Conservation (phyloP, 495 filamentous ascomycete species). For the Lepraria neglecta region DNA sequence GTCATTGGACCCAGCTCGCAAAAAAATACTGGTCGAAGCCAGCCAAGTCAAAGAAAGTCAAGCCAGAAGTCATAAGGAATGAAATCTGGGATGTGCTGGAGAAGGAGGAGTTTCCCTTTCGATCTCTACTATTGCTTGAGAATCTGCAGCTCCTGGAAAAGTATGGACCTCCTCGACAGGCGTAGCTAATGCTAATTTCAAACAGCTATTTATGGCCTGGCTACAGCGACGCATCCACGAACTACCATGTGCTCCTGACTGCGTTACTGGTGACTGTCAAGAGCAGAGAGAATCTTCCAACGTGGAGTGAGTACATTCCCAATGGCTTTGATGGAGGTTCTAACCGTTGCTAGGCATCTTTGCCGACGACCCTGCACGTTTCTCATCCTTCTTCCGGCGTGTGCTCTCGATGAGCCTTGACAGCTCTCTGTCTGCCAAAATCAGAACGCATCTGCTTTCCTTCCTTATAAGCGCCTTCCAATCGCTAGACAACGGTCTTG, state of each 20-base stretch:
- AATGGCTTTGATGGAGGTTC: neutral
- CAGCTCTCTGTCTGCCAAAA: constrained; percentile 56
- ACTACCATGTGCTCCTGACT: constrained; percentile 83
- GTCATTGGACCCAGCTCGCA: constrained; percentile 74
- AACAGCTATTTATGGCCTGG: constrained; percentile 86
- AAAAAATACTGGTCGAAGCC: constrained; percentile 75
- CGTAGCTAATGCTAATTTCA: neutral
- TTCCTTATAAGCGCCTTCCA: constrained; percentile 91
- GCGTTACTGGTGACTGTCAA: constrained; percentile 82
- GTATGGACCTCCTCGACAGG: constrained; percentile 37
- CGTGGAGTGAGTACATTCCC: constrained; percentile 61
- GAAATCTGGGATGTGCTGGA: constrained; percentile 91
- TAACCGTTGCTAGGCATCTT: constrained; percentile 54
- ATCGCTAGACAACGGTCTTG: constrained; percentile 80
- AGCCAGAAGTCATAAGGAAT: constrained; percentile 75
- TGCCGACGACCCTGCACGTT: constrained; percentile 67
- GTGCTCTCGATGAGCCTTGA: constrained; percentile 86
- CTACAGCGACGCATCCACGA: constrained; percentile 80
- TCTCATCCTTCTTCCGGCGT: constrained; percentile 85
- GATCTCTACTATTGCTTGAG: constrained; percentile 75
- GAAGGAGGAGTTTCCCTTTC: constrained; percentile 67
- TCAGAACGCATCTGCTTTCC: constrained; percentile 72
- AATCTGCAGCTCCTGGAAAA: constrained; percentile 86
- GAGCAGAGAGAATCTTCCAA: constrained; percentile 74
- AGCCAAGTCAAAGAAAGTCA: constrained; percentile 63